These are phyloP conservation scores for Macrophomina pseudophaseolina DNA, from an alignment of 2,329 filamentous ascomycete species.

Conservation along the genomic window DNA sequence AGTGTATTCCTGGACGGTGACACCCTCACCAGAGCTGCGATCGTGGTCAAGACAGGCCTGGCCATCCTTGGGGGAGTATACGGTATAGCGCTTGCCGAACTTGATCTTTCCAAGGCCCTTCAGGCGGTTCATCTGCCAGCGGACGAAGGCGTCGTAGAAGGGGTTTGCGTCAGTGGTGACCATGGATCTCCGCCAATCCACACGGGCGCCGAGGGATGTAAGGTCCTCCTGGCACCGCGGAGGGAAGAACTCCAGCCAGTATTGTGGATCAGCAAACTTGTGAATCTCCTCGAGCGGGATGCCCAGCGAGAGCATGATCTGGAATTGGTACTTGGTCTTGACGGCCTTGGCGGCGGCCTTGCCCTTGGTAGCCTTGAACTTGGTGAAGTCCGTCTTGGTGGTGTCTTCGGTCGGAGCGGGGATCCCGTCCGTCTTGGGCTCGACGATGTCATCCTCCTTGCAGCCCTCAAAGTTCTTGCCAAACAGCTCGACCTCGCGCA, in stretches of 20 bases:
- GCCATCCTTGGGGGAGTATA: slow-evolving; percentile 89
- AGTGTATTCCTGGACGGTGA: slow-evolving; percentile 89
- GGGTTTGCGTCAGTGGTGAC: slow-evolving; percentile 96
- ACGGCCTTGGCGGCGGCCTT: slow-evolving; percentile 89
- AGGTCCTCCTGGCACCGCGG: slow-evolving; percentile 80
- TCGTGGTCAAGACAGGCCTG: slow-evolving; percentile 91
- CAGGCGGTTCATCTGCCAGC: slow-evolving; percentile 96
- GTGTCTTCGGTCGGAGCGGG: slow-evolving; percentile 67
- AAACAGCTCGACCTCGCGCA: slow-evolving; percentile 86
- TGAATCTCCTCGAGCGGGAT: slow-evolving; percentile 89
- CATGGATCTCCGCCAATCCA: slow-evolving; percentile 92
- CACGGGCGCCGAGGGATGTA: slow-evolving; percentile 79
- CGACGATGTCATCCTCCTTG: slow-evolving; percentile 43
- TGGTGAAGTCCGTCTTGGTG: slow-evolving; percentile 80
- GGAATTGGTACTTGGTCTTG: slow-evolving; percentile 94
- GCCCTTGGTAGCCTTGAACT: slow-evolving; percentile 78
- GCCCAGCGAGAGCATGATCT: slow-evolving; percentile 91
- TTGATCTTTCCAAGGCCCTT: slow-evolving; percentile 91
- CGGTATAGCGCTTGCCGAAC: slow-evolving; percentile 90
- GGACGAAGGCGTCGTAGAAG: slow-evolving; percentile 93
- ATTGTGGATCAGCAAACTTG: slow-evolving; percentile 84
- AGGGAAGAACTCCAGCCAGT: slow-evolving; percentile 94
- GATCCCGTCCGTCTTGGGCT: slow-evolving; percentile 55
- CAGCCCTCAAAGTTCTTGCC: slow-evolving; percentile 84
- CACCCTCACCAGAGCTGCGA: slow-evolving; percentile 77